A percentile compares a stretch with the other conserved stretches of the same genome.
Conservation (phyloP, 345 rosid species). For the Theobroma cacao region DNA sequence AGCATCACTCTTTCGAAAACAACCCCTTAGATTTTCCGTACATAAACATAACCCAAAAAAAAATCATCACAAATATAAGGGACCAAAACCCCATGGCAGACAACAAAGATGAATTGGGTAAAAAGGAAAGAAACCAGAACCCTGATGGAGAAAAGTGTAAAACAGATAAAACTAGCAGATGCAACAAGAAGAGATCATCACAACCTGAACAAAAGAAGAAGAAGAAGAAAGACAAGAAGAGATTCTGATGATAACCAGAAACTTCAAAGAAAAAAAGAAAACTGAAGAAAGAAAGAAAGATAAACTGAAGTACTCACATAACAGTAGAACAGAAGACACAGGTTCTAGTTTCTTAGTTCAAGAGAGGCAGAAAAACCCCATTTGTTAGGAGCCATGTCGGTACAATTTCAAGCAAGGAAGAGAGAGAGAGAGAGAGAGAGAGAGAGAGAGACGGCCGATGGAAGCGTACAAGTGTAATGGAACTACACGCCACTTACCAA, state of each 20-base stretch:
- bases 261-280: not conserved
- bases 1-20: not conserved
- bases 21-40: not conserved
- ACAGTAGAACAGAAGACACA: conserved; percentile 13
- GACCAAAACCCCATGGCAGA: conserved; percentile 24
- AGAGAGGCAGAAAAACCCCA: conserved; percentile 52
- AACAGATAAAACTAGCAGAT: not conserved
- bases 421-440: conserved; percentile 12
- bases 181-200: not conserved
- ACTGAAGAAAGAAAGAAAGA: conserved; percentile 15
- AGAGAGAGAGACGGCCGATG: conserved; percentile 19
- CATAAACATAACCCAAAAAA: not conserved
- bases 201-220: conserved; percentile 6
- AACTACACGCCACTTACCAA: conserved; percentile 52
- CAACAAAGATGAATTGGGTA: not conserved
- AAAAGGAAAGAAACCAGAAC: not conserved
- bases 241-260: conserved; percentile 5
- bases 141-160: not conserved
- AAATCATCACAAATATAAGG: not conserved
- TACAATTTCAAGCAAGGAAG: conserved; percentile 47
- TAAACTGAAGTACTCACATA: conserved; percentile 24
- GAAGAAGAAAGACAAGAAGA: conserved; percentile 9
- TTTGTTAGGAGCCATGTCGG: conserved; percentile 70
- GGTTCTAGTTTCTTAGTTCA: conserved; percentile 25
- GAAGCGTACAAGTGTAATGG: conserved; percentile 51